Conservation (phyloP, 805 yeast species). For the Saccharomyces mikatae region DNA sequence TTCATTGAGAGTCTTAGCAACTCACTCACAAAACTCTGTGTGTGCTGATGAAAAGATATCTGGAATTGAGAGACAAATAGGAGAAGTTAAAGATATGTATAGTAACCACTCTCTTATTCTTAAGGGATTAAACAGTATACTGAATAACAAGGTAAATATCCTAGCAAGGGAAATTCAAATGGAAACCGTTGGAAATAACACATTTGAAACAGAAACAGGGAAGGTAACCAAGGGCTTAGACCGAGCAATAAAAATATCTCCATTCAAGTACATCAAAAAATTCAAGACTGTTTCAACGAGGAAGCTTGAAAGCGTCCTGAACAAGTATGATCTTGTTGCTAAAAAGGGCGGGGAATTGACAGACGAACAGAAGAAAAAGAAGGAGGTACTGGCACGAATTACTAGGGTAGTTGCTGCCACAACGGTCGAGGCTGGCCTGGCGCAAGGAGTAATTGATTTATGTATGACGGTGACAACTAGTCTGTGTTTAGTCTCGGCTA, state of each 20-base stretch:
- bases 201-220: background rate
- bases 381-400: background rate
- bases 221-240: background rate
- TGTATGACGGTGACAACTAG: background rate
- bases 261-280: background rate
- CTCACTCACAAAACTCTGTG: background rate
- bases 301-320: background rate
- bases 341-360: background rate
- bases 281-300: background rate
- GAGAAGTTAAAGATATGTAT: background rate
- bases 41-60: background rate
- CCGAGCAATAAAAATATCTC: background rate
- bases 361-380: background rate
- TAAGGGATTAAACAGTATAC: background rate
- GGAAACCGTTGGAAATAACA: background rate
- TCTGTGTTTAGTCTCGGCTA: background rate
- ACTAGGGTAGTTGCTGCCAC: background rate
- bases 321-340: background rate
- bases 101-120: background rate
- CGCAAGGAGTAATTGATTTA: background rate
- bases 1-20: background rate
- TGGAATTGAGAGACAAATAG: background rate
- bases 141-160: background rate
- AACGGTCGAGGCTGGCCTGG: background rate
- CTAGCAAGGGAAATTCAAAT: background rate